Conservation (phyloP, 2,329 filamentous ascomycete genomes). For the Pseudocercospora cruenta region DNA sequence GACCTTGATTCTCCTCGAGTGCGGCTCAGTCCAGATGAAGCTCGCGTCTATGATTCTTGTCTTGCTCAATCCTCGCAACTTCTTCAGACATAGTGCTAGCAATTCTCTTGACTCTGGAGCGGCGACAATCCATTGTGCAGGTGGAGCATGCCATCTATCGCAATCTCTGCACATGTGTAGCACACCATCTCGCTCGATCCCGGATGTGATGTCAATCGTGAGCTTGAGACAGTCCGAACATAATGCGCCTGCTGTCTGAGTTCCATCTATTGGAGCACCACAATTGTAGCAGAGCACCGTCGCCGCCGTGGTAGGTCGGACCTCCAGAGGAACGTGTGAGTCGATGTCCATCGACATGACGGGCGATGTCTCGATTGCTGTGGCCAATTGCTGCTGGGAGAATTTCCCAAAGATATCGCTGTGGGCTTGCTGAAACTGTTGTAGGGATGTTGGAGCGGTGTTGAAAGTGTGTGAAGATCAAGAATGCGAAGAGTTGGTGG, state of each 20-base stretch:
- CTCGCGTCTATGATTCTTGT: constrained; percentile 93
- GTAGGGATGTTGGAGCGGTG: not conserved
- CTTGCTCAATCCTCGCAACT: constrained; percentile 82
- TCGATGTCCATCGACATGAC: constrained; percentile 46
- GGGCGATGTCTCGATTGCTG: constrained; percentile 1
- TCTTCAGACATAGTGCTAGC: constrained; percentile 86
- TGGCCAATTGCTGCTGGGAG: not conserved
- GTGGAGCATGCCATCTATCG: constrained; percentile 89
- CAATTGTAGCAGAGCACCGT: constrained; percentile 99
- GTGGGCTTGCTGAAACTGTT: not conserved
- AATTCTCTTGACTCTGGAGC: constrained; percentile 87
- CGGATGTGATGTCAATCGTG: constrained; percentile 88
- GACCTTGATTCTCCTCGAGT: constrained; percentile 88
- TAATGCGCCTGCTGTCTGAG: constrained; percentile 78
- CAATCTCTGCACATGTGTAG: constrained; percentile 93
- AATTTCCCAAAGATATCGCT: not conserved
- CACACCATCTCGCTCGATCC: constrained; percentile 86
- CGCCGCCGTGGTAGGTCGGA: constrained; percentile 38
- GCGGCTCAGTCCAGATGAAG: constrained; percentile 98
- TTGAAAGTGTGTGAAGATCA: not conserved
- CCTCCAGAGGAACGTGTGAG: constrained; percentile 35
- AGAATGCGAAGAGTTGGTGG: not conserved
- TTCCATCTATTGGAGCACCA: constrained; percentile 92
- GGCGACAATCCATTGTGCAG: constrained; percentile 82
- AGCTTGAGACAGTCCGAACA: constrained; percentile 97